Conservation (phyloP, 768 basidiomycete species). For the Cystofilobasidium ferigula region DNA sequence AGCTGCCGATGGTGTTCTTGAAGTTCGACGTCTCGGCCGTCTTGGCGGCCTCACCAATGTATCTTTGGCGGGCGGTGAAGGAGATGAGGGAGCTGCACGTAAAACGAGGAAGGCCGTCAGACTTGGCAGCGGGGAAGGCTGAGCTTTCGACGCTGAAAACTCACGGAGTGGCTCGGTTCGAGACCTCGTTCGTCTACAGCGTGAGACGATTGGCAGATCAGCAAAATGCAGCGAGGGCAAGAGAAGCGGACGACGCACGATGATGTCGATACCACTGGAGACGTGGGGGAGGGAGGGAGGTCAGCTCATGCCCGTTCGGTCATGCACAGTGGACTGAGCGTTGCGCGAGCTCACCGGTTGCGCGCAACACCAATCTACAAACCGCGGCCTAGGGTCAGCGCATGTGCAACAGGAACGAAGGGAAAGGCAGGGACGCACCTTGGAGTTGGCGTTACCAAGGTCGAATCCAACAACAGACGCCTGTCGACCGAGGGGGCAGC, state of each 20-base stretch:
- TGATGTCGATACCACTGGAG: constrained; percentile 78
- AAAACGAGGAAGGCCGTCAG: neutral
- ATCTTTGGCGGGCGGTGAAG: constrained; percentile 80
- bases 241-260: constrained; percentile 39
- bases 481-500: neutral
- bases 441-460: constrained; percentile 79
- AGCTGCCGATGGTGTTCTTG: constrained; percentile 85
- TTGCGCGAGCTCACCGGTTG: constrained; percentile 46
- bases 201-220: neutral
- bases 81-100: constrained; percentile 71
- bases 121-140: neutral
- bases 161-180: constrained; percentile 90
- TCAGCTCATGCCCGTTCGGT: neutral
- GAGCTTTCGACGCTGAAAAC: constrained; percentile 36
- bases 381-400: constrained; percentile 9
- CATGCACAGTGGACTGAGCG: neutral
- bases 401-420: constrained; percentile 10
- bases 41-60: constrained; percentile 91
- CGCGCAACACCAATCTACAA: constrained; percentile 83
- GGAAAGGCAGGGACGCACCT: constrained; percentile 44
- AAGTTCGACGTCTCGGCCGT: constrained; percentile 97
- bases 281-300: neutral
- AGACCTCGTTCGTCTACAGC: constrained; percentile 66
- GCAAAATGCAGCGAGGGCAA: neutral
- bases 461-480: constrained; percentile 76